These are phyloP conservation scores for Penicillium maclennaniae DNA, from an alignment of 495 filamentous ascomycete species.

Conservation along the genomic window DNA sequence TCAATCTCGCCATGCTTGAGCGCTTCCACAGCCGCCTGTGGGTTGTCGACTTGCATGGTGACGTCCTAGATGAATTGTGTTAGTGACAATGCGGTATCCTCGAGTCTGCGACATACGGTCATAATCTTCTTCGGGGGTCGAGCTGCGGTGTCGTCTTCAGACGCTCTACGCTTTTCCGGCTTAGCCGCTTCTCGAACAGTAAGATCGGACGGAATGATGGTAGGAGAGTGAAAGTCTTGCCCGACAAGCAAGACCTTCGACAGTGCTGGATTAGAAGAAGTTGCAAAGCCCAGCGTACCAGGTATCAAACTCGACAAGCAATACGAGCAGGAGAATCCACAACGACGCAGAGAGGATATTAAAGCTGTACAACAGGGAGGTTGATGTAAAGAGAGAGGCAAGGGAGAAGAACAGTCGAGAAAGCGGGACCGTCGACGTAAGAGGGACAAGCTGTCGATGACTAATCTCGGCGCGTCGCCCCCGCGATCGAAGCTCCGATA, in stretches of 20 bases:
- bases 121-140: constrained; percentile 78
- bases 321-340: constrained; percentile 14
- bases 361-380: not conserved
- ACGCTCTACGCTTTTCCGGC: constrained; percentile 83
- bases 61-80: constrained; percentile 45
- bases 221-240: constrained; percentile 49
- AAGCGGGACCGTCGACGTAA: constrained; percentile 36
- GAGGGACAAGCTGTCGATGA: constrained; percentile 30
- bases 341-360: constrained; percentile 1
- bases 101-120: constrained; percentile 57
- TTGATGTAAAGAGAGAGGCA: constrained; percentile 15
- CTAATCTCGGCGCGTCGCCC: constrained; percentile 12
- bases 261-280: constrained; percentile 23
- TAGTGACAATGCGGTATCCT: constrained; percentile 12
- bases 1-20: constrained; percentile 78
- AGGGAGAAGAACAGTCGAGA: constrained; percentile 18
- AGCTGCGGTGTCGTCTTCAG: constrained; percentile 62
- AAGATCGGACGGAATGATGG: constrained; percentile 55
- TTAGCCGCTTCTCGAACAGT: constrained; percentile 54
- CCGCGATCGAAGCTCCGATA: constrained; percentile 5
- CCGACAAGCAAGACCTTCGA: constrained; percentile 49
- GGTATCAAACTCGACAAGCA: constrained; percentile 25
- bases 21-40: constrained; percentile 50
- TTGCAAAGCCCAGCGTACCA: constrained; percentile 35
- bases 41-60: constrained; percentile 79